Evolutionary conservation across 202 grass and related monocot species (phyloP), one percentile per base, ranked within the genome.

Genomic region (Bolboschoenoplectus hybrid): DNA sequence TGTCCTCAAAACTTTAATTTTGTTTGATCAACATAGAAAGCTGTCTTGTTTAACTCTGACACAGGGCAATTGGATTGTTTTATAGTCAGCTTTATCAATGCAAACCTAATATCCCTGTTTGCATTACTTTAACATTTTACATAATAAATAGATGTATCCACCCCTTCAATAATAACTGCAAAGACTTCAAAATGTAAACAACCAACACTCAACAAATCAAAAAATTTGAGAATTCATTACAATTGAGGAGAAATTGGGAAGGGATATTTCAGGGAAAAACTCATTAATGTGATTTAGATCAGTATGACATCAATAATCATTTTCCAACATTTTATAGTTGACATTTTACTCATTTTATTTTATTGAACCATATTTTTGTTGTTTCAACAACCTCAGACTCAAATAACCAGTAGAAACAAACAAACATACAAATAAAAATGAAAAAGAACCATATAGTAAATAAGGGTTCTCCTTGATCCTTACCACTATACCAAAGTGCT

Each of bases 401-500:
- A 7, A 89, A 81, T 11, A 47, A 16, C 74, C 19, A 44, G 58
- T 16, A 56, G 78, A 34, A 53, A 6, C 8, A 70, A 61, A 19
- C 44, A 74, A 74, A 13, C 70, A 50, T 50, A 50, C 9, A 26
- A 26, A 74, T 74, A 74, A 6, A 50, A 53, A 88, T 35, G 55
- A 6, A 55, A 86, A 82, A 5, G 55, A 40, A 51, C 11, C 39
- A 69, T 39, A 67, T 69, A 68, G 36, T 7, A 69, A 51, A 39
- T 10, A 73, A 49, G 7, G 39, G n/a, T 46, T 86, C 73, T 86
- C 19, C 40, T 74, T 80, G 69, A 55, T 55, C 84, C 97, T 84
- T 70, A 98, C 97, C 97, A 70, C 97, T 98, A 88, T 96, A 98
- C 90, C 97, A 98, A 85, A 98, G 97, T 85, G 97, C 97, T 75